These are phyloP conservation scores for Phytophthora pistaciae DNA, from an alignment of 352 stramenopile species.

Conservation along the genomic window DNA sequence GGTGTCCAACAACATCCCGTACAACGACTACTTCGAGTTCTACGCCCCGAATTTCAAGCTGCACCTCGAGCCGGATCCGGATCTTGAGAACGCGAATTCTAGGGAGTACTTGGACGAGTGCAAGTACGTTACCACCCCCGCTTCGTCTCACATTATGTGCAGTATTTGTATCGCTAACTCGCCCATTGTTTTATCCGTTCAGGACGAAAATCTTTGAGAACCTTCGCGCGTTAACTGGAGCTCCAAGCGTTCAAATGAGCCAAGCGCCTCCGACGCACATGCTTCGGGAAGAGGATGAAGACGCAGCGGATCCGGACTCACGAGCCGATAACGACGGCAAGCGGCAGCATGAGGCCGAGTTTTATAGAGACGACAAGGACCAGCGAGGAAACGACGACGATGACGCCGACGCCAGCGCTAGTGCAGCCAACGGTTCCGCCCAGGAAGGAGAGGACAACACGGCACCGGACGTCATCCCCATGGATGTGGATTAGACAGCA, in stretches of 20 bases:
- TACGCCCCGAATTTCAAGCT: constrained; percentile 89
- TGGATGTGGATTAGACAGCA: constrained; percentile 74
- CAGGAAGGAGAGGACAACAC: constrained; percentile 53
- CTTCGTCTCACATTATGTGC: neutral
- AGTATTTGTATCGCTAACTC: neutral
- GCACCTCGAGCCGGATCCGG: constrained; percentile 79
- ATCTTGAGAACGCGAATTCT: constrained; percentile 88
- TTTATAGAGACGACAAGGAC: constrained; percentile 86
- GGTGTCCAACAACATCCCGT: constrained; percentile 84
- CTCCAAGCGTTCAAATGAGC: constrained; percentile 86
- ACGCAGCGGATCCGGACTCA: constrained; percentile 70
- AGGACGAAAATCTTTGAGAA: constrained; percentile 91
- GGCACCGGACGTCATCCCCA: constrained; percentile 74
- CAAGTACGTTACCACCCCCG: constrained; percentile 57
- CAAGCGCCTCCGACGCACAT: constrained; percentile 76
- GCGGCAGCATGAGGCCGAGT: constrained; percentile 82
- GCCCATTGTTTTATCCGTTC: constrained; percentile 1
- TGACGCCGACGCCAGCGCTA: constrained; percentile 35
- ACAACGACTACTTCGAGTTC: constrained; percentile 91
- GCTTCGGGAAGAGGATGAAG: constrained; percentile 85
- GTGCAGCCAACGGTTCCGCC: constrained; percentile 29
- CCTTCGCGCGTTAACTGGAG: constrained; percentile 72
- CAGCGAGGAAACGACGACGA: constrained; percentile 66
- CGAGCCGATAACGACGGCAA: constrained; percentile 78
- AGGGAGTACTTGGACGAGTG: constrained; percentile 87